Evolutionary conservation across 495 filamentous ascomycete genomes (phyloP), one percentile per base, ranked within the genome.

Genomic region (Amorphotheca resinae): DNA sequence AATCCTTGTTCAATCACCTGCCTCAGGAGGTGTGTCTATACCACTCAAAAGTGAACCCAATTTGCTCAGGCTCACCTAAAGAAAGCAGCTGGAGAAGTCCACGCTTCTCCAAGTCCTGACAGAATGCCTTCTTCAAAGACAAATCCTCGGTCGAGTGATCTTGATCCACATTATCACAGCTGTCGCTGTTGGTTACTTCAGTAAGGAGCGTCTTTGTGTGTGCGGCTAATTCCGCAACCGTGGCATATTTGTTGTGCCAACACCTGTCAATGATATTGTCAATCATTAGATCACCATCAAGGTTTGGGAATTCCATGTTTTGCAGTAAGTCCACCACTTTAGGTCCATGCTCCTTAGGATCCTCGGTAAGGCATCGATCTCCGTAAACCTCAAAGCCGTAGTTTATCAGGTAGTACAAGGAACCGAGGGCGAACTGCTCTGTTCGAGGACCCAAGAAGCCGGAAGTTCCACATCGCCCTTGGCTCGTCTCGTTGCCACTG

Each of bases 371-470:
- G n/a, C n/a, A n/a, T 21, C 55, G 44, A 53, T 64, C 54, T 16
- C 50, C 50, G 46, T 61, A 61, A 46, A 64, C 53, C 33, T 62
- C 56, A 55, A 59, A 57, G 11, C 60, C 60, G 30, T 66, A 61
- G 41, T 60, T 63, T 9, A 64, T 63, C 0, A 54, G 23, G 44
- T 65, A 65, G 46, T 45, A 65, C 12, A 64, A 36, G n/a, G 58
- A 64, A 31, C 62, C 60, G 26, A 64, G 51, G 11, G 59, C 59
- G 18, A 66, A 64, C 36, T 59, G 56, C 44, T 65, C 61, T 23
- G 57, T 64, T 14, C 58, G 57, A 49, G 62, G 44, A 25, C 57
- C 56, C 20, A 63, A 45, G 17, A 51, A 47, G 33, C 62, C 58
- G 9, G 47, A 38, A 44, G 49, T 54, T 54, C 55, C 61, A n/a